Evolutionary conservation across 192 early-diverging fungal species (phyloP).

Genomic region (Podila epigama): DNA sequence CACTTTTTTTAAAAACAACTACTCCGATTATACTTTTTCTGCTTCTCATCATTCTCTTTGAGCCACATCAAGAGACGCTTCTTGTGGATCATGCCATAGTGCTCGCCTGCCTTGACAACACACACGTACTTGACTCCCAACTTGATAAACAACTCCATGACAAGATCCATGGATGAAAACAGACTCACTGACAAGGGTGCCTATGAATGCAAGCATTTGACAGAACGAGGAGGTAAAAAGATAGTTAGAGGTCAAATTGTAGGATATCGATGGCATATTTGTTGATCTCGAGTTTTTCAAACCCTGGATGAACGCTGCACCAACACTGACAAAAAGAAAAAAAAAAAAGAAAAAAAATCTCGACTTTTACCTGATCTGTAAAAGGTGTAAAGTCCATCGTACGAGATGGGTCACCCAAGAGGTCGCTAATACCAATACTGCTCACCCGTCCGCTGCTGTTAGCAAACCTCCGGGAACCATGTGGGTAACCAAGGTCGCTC

Average conservation of each 20-base stretch:
- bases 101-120: constrained; percentile 78
- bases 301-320: no score
- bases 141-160: constrained; percentile 84
- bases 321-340: no score
- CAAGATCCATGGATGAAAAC: constrained; percentile 84
- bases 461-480: constrained; percentile 3
- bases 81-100: constrained; percentile 87
- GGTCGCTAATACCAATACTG: constrained; percentile 23
- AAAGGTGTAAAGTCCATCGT: constrained; percentile 47
- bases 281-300: no score
- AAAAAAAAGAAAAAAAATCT: no score
- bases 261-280: background rate
- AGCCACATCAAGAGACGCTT: constrained; percentile 80
- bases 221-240: constrained; percentile 3
- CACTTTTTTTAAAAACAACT: constrained; percentile 10
- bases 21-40: constrained; percentile 23
- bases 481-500: background rate
- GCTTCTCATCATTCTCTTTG: constrained; percentile 71
- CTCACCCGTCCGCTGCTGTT: constrained; percentile 6
- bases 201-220: constrained; percentile 57
- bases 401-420: constrained; percentile 29
- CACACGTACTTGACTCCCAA: constrained; percentile 83
- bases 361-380: constrained; percentile 32
- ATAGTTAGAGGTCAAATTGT: background rate
- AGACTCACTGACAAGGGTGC: constrained; percentile 80